Evolutionary conservation across 2,329 filamentous ascomycete genomes (phyloP), one percentile per base, ranked within the genome.

Genomic region (Cordyceps farinosa): DNA sequence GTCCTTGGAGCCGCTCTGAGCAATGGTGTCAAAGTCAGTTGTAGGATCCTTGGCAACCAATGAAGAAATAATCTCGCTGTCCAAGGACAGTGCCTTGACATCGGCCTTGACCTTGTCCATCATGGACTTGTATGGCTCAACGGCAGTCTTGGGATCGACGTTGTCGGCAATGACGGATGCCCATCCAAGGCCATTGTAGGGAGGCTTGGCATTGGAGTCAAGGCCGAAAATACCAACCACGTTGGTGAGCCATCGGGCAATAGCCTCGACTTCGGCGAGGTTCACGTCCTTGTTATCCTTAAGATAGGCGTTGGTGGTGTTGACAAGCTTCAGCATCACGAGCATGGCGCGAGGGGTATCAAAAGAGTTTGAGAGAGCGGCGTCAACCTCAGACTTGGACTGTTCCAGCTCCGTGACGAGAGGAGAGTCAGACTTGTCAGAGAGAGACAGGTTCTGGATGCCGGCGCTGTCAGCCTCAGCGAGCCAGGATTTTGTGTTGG

Each of bases 211-310:
- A 66, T 83, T 82, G 3, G 84, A 80, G 71, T 93, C 89, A 0
- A 97, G 83, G 47, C 94, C 94, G 65, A 97, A 90, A 65, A 94
- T 91, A 65, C 90, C 89, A 17, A 95, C 87, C 64, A 97, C 89
- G 63, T 87, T 87, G 1, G 93, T 97, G 51, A 97, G 81, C 88
- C 90, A 97, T 59, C 85, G 82, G 7, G 90, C 92, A 61, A 91
- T 78, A 1, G 79, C 75, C 67, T 85, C 82, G 3, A 87, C 72
- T 15, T 79, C 79, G 10, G 71, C 68, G 17, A 84, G 72, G 65
- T 84, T 80, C 40, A 76, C 68, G 6, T 78, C 75, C 65, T 80
- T 80, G 67, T 80, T 77, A 15, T 79, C 76, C 65, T 76, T 79
- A 59, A 85, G 76, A 68, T 82, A 78, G 60, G 82, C 79, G 75